A percentile compares a stretch with the other conserved stretches of the same genome.
Evolutionary conservation across 2,329 filamentous ascomycete species (phyloP).

Genomic region (Cladophialophora exuberans): DNA sequence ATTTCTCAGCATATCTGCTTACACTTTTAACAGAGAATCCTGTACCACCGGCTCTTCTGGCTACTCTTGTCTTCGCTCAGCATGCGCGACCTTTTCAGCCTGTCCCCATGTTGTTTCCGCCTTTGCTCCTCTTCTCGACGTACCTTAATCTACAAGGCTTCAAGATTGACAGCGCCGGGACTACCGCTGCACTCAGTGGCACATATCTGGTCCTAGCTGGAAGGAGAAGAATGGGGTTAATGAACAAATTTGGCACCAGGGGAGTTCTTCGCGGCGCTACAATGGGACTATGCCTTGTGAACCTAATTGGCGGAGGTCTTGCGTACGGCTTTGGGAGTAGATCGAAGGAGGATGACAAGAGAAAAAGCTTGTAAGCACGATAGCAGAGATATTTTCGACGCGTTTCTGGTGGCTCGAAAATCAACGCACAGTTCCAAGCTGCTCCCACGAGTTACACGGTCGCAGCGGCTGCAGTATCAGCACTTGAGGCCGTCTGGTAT

Average conservation of each 20-base stretch:
- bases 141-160: constrained; percentile 68
- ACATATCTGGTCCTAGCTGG: constrained; percentile 66
- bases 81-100: constrained; percentile 68
- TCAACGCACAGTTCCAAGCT: no score
- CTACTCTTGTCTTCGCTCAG: constrained; percentile 68
- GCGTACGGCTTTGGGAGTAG: constrained; percentile 50
- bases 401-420: not conserved
- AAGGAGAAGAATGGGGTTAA: constrained; percentile 55
- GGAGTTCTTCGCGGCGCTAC: constrained; percentile 50
- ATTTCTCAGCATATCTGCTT: constrained; percentile 28
- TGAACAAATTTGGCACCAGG: constrained; percentile 50
- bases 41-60: constrained; percentile 66
- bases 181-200: constrained; percentile 67
- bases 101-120: constrained; percentile 69
- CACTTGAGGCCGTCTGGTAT: no score
- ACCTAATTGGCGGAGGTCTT: constrained; percentile 50
- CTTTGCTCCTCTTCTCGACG: constrained; percentile 66
- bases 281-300: constrained; percentile 51
- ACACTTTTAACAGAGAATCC: constrained; percentile 57
- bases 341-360: constrained; percentile 41
- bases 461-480: no score
- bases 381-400: not conserved
- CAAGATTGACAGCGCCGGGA: constrained; percentile 65
- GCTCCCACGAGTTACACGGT: no score
- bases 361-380: not conserved